phyloP scores from a whole-genome alignment of 306 rosid genomes.

The Cicer yamashitae region DNA sequence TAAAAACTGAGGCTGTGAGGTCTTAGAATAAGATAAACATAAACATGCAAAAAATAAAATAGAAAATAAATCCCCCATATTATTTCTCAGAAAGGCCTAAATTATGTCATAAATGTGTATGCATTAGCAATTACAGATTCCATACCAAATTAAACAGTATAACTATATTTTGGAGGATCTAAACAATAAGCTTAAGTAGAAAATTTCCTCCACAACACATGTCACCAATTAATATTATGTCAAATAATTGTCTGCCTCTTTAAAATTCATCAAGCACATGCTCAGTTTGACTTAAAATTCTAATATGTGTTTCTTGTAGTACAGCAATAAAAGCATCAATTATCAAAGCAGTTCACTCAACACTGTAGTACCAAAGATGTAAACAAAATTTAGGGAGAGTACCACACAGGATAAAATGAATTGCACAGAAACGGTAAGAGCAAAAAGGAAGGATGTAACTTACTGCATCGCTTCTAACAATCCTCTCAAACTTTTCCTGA shows the following conservation, averaged over 20 bases:
- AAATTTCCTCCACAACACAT: slow-evolving; percentile 28
- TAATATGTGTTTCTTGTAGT: slow-evolving; percentile 4
- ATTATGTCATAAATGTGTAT: slow-evolving; percentile 7
- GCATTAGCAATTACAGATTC: slow-evolving; percentile 29
- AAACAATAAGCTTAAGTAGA: slow-evolving; percentile 9
- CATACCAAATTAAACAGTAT: slow-evolving; percentile 33
- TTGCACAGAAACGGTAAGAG: slow-evolving; percentile 16
- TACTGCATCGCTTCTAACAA: slow-evolving; percentile 83
- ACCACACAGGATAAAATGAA: neutral
- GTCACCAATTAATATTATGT: slow-evolving; percentile 9
- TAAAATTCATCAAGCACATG: slow-evolving; percentile 19
- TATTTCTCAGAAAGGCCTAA: slow-evolving; percentile 13
- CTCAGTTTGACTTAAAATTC: slow-evolving; percentile 12
- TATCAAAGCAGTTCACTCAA: slow-evolving; percentile 32
- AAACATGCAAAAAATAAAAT: slow-evolving; percentile 11
- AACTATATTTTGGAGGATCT: neutral
- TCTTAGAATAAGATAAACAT: neutral
- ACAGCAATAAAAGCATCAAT: neutral
- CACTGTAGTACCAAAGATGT: neutral
- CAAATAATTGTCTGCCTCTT: neutral
- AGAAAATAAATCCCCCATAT: neutral
- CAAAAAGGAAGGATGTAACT: slow-evolving; percentile 41
- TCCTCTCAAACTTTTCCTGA: slow-evolving; percentile 70
- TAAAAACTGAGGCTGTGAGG: neutral
- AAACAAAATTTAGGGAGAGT: neutral